A percentile compares a stretch with the other conserved stretches of the same genome.
Evolutionary conservation across 1,139 yeast genomes (phyloP).

Genomic region (Saccharomycopsis hybrid): DNA sequence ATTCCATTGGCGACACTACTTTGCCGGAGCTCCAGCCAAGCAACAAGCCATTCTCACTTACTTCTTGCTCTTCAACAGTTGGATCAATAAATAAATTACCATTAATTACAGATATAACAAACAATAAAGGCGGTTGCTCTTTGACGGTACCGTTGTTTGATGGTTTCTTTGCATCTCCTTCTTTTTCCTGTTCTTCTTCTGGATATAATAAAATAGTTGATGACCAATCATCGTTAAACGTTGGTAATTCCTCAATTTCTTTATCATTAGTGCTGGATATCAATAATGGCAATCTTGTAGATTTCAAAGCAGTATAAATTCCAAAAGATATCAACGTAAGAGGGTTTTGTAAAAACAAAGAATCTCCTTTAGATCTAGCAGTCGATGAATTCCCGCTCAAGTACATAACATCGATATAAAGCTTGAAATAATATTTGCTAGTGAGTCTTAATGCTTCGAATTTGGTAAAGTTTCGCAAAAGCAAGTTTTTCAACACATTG

Average conservation of each 20-base stretch:
- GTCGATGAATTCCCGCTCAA: constrained; percentile 36
- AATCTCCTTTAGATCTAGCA: constrained; percentile 22
- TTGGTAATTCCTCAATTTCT: constrained; percentile 72
- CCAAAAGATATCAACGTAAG: constrained; percentile 73
- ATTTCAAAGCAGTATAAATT: constrained; percentile 69
- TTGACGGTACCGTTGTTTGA: not conserved
- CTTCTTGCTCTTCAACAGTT: constrained; percentile 76
- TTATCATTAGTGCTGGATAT: constrained; percentile 51
- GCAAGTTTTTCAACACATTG: constrained; percentile 40
- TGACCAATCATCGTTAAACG: constrained; percentile 85
- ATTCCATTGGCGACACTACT: constrained; percentile 59
- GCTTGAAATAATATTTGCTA: constrained; percentile 64
- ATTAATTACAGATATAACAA: constrained; percentile 69
- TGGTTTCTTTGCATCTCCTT: not conserved
- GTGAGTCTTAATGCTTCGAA: constrained; percentile 49
- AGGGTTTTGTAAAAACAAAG: constrained; percentile 50
- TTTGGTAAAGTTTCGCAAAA: constrained; percentile 32
- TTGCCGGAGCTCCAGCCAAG: constrained; percentile 62
- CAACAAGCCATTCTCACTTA: constrained; percentile 74
- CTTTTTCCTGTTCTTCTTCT: constrained; percentile 22
- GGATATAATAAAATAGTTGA: constrained; percentile 43
- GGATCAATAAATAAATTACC: constrained; percentile 72
- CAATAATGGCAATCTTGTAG: constrained; percentile 70
- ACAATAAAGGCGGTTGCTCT: constrained; percentile 59
- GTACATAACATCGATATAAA: constrained; percentile 73